Evolutionary conservation across 306 rosid genomes (phyloP).

Genomic region (Quercus glauca): DNA sequence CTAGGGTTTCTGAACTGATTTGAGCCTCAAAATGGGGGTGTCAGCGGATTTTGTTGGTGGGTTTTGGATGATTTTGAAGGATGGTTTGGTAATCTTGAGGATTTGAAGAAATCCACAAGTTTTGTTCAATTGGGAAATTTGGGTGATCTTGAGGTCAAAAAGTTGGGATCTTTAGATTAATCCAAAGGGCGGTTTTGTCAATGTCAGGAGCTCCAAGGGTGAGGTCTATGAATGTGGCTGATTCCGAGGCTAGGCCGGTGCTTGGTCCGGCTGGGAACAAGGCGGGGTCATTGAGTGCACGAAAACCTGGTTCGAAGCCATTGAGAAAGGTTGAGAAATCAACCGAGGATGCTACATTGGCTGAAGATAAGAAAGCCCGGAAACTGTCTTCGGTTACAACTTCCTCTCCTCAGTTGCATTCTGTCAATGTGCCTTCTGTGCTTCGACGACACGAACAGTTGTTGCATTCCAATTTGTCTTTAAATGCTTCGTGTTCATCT

Average conservation of each 20-base stretch:
- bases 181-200: constrained; percentile 4
- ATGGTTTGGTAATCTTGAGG: constrained; percentile 2
- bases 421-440: constrained; percentile 46
- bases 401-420: constrained; percentile 50
- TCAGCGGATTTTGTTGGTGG: constrained; percentile 25
- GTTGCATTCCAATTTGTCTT: constrained; percentile 61
- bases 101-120: constrained; percentile 19
- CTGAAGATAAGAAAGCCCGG: constrained; percentile 55
- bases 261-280: constrained; percentile 79
- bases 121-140: constrained; percentile 15
- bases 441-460: constrained; percentile 76
- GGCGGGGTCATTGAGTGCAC: constrained; percentile 47
- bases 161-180: constrained; percentile 7
- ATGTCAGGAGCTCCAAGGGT: constrained; percentile 83
- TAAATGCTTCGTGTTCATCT: constrained; percentile 80
- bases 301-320: constrained; percentile 53
- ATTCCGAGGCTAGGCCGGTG: constrained; percentile 66
- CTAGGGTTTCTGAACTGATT: constrained; percentile 2
- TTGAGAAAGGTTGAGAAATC: constrained; percentile 56
- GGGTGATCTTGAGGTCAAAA: neutral
- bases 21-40: constrained; percentile 31
- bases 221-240: constrained; percentile 81
- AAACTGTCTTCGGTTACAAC: constrained; percentile 32
- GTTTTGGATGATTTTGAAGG: constrained; percentile 19
- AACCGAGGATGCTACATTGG: constrained; percentile 35